Evolutionary conservation across 2,329 filamentous ascomycete species (phyloP), one percentile per base, ranked within the genome.

Genomic region (Thielaviopsis populi): DNA sequence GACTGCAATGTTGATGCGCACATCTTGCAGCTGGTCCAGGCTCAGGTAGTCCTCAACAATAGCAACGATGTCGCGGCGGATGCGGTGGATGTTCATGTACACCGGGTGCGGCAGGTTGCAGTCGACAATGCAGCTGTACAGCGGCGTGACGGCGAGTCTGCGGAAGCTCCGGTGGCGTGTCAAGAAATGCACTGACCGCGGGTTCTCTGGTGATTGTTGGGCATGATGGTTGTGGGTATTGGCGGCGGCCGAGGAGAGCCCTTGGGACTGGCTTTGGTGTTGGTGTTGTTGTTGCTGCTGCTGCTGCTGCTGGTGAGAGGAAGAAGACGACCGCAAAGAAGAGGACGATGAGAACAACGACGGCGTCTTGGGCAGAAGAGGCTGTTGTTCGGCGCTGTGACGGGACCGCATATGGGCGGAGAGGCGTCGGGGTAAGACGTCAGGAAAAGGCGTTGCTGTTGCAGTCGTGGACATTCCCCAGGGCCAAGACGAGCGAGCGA

Each of bases 1-100:
- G 54, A 94, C 85, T 1, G 86, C 80, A 61, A 89, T 81, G 71
- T 94, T 94, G 78, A 94, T 90, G 65, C 88, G 82, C 63, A 90
- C 85, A 72, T 90, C 87, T 70, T 86, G 83, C 67, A 95, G 77
- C 76, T 94, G 89, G 22, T 62, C 48, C 8, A 63, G 61, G 33
- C 63, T 65, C 48, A 66, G 61, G 27, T 66, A 66, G 54, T 67
- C 65, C 43, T 67, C 58, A 60, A 85, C 82, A 37, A 84, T 82
- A 64, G 79, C 80, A 67, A 80, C 76, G 65, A 87, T 81, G 72
- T 86, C 83, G 71, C 82, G 79, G 42, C 83, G 79, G 71, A 86
- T 84, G 66, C 85, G 80, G 72, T 91, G 88, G 69, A 91, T 90
- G 68, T 85, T 91, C 60, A 82, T 87, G 74, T 91, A 91, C 15